Evolutionary conservation across 2,329 filamentous ascomycete genomes (phyloP), one percentile per base, ranked within the genome.

Genomic region (Aspergillus alliaceus): DNA sequence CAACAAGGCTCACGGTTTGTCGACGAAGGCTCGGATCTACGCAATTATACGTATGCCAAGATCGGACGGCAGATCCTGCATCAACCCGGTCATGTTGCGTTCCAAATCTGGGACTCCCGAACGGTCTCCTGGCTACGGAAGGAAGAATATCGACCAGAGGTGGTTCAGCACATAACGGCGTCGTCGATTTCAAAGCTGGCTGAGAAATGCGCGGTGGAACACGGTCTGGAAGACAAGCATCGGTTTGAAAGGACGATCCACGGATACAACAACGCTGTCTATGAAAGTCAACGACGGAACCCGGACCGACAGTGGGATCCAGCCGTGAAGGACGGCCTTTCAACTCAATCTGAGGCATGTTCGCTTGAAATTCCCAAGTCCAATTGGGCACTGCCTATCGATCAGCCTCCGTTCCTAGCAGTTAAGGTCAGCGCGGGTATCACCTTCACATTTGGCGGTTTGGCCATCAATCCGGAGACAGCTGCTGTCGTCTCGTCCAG

Each of bases 41-140:
- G 86, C 2, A 89, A 89, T 66, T 88, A 84, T 65, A 89, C 86
- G 0, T 89, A 89, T 63, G 87, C 86, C 25, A 82, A 82, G 62
- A 87, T 89, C 63, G 86, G 87, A 0, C 74, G 79, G 14, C 84
- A 82, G 9, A 87, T 90, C 48, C 72, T 89, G 18, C 70, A 74
- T 14, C 86, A 89, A 62, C 83, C 85, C 0, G 78, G 79, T 0
- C 78, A 83, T 6, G 68, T 82, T 8, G 86, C 84, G 0, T 90
- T 87, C 63, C 86, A 90, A 66, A 68, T 89, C 0, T 90, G 85
- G 83, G 87, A 89, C 63, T 72, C 78, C 0, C 70, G 79, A 14
- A 79, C 75, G 0, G 78, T 76, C 12, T 69, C 70, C 1, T 85
- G 82, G 83, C 72, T 89, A 15, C 76, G 86, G 2, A 59, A 69